Percentiles rank a stretch among this genome's conserved stretches.
Evolutionary conservation across 441 rosid species (phyloP).

Genomic region (Manihot esculenta): DNA sequence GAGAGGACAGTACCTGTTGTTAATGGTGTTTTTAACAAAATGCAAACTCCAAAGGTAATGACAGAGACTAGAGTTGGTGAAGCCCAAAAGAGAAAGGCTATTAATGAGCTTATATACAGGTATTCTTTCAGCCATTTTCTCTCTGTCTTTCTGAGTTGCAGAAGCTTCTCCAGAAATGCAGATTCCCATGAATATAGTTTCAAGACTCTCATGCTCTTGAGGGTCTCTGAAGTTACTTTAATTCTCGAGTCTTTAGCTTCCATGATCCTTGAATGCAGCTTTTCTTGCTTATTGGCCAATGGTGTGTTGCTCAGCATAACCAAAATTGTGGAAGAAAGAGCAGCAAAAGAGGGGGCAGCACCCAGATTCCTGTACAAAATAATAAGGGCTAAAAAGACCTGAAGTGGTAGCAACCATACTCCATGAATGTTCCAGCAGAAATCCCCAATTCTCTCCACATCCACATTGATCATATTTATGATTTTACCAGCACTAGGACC

Average conservation of each 20-base stretch:
- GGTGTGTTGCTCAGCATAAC: constrained; percentile 71
- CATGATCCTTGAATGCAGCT: constrained; percentile 57
- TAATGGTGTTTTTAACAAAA: constrained; percentile 40
- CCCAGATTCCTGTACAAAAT: constrained; percentile 62
- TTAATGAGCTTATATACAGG: constrained; percentile 52
- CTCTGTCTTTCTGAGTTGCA: constrained; percentile 53
- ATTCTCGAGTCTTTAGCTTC: constrained; percentile 69
- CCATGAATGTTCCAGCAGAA: constrained; percentile 61
- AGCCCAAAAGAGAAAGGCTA: constrained; percentile 63
- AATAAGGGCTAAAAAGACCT: constrained; percentile 53
- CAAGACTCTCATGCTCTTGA: constrained; percentile 70
- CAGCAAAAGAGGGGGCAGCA: constrained; percentile 52
- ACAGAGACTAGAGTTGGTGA: constrained; percentile 62
- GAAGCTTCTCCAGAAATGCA: constrained; percentile 47
- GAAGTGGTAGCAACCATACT: constrained; percentile 71
- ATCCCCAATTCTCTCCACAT: constrained; percentile 70
- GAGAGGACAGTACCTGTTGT: constrained; percentile 62
- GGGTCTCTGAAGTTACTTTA: constrained; percentile 64
- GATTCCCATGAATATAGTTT: constrained; percentile 69
- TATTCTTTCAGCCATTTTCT: constrained; percentile 45
- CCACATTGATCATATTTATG: constrained; percentile 60
- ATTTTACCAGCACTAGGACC: constrained; percentile 49
- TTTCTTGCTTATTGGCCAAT: constrained; percentile 51
- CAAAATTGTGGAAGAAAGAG: constrained; percentile 48
- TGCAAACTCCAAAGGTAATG: constrained; percentile 52